Percentiles rank a stretch among this genome's conserved stretches.
Conservation (phyloP, 306 rosid genomes). For the Mimosa bimucronata region DNA sequence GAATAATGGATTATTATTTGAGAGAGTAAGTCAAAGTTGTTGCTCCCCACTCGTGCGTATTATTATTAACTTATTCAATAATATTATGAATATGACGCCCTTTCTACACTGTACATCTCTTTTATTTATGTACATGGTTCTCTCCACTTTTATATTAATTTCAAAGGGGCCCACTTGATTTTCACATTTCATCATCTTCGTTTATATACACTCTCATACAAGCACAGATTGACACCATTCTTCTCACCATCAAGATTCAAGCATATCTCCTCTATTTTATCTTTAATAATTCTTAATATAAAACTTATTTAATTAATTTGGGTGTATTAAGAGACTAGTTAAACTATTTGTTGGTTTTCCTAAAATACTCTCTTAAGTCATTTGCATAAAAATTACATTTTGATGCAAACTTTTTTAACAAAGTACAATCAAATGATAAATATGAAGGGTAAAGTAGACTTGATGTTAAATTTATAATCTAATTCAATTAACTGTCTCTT, state of each 20-base stretch:
- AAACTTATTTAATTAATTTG: too few relatives aligned
- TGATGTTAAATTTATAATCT: too few relatives aligned
- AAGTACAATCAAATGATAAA: too few relatives aligned
- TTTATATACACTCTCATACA: background rate
- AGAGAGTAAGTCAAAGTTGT: slow-evolving; percentile 41
- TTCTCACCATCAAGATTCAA: background rate
- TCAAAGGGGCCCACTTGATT: background rate
- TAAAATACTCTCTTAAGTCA: too few relatives aligned
- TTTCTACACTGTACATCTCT: slow-evolving; percentile 22
- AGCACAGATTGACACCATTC: background rate
- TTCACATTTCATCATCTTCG: background rate
- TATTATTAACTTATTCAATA: background rate
- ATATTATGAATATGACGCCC: background rate
- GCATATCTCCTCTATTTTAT: background rate
- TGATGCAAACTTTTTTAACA: too few relatives aligned
- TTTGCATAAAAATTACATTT: too few relatives aligned
- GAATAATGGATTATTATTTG: slow-evolving; percentile 19
- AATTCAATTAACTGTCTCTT: too few relatives aligned
- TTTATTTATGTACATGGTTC: background rate
- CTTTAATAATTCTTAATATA: too few relatives aligned
- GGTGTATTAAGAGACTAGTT: too few relatives aligned
- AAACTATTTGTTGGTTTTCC: too few relatives aligned
- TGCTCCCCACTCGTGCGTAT: slow-evolving; percentile 46
- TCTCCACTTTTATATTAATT: background rate
- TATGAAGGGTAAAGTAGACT: too few relatives aligned